phyloP scores from a whole-genome alignment of 805 yeast species.

The Clavispora asparagi region DNA sequence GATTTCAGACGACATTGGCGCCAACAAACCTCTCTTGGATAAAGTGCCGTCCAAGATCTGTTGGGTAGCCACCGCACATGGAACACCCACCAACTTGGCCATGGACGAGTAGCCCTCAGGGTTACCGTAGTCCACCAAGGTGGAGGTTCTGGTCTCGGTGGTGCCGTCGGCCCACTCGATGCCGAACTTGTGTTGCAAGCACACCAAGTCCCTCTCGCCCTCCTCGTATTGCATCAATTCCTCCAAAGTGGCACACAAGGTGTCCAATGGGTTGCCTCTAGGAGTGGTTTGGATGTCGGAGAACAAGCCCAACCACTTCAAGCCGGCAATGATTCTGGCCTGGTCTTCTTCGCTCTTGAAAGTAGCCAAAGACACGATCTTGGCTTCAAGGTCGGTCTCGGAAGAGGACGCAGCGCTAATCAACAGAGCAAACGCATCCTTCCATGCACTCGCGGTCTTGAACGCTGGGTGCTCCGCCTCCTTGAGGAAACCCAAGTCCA shows the following conservation, averaged over 20 bases:
- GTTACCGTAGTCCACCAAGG: conserved; percentile 90
- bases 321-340: conserved; percentile 80
- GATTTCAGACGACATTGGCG: conserved; percentile 88
- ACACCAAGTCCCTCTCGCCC: conserved; percentile 93
- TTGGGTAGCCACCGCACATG: conserved; percentile 92
- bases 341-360: conserved; percentile 80
- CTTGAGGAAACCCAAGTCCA: conserved; percentile 86
- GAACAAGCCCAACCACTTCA: conserved; percentile 92
- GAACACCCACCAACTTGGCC: conserved; percentile 98
- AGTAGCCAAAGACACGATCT: conserved; percentile 70
- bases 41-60: conserved; percentile 79
- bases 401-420: conserved; percentile 67
- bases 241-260: conserved; percentile 94
- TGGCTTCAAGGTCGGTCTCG: conserved; percentile 68
- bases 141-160: conserved; percentile 88
- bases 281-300: conserved; percentile 73
- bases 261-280: conserved; percentile 91
- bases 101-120: conserved; percentile 88
- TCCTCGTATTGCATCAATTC: conserved; percentile 92
- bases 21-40: conserved; percentile 78
- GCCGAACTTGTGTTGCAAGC: conserved; percentile 96
- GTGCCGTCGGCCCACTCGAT: conserved; percentile 94
- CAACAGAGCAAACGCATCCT: conserved; percentile 72
- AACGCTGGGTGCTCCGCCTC: conserved; percentile 66
- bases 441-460: conserved; percentile 68